Evolutionary conservation across 208 protist species (phyloP), one percentile per base, ranked within the genome.

Genomic region (Lotmaria passim): DNA sequence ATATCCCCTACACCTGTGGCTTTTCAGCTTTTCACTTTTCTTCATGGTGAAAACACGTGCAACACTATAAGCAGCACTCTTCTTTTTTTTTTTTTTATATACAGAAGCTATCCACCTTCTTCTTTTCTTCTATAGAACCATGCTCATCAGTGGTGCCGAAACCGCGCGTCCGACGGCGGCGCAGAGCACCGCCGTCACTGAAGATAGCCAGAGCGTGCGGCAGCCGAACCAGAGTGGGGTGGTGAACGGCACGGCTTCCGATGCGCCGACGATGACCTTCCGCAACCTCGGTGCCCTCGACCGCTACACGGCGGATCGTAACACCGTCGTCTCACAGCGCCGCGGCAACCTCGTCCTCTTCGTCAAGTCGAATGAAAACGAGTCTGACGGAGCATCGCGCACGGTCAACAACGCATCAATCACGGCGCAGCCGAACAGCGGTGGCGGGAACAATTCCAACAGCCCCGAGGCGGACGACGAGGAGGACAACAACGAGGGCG

Each of bases 301-400:
- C n/a, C n/a, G n/a, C n/a, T n/a, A n/a, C 15, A 14, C 62, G 15
- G 24, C 34, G 12, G 70, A 70, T 31, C n/a, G 63, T 8, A 33
- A 8, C 63, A 65, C 71, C 21, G 28, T 28, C 31, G 64, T 44
- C 39, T 71, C 63, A 8, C 63, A 71, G 71, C 61, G 63, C 19
- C 55, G 56, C 30, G 56, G 63, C 62, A 77, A 77, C 63, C 56
- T 77, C 33, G 71, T 77, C 1, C 38, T 77, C 17, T 77, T 67
- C 24, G 71, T 77, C 11, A 77, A 71, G 63, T 24, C 71, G 6
- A 77, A 60, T 17, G 71, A 77, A 10, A 71, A 59, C 41, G 71
- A 77, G 46, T 70, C 63, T 2, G 71, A 77, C 28, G 62, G 26
- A 14, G 39, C 46, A 24, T 39, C 43, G 15, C 58, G 63, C 17